Conservation (phyloP, 2,329 filamentous ascomycete genomes). For the Chaetomiaceae sp. region DNA sequence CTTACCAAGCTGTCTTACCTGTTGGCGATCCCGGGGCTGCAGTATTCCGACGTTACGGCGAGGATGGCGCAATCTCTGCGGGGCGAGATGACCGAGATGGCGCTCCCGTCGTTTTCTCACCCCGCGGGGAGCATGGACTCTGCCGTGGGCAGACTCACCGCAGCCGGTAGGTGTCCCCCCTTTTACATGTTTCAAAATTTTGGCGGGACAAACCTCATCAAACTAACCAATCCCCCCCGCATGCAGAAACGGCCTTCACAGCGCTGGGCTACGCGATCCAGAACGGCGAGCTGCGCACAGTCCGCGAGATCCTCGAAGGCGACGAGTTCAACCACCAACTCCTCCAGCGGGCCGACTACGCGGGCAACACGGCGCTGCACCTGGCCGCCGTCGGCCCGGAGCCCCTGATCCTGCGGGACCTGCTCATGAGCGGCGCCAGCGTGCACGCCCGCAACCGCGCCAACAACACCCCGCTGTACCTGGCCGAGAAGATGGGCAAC, state of each 20-base stretch:
- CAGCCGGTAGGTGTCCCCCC: slow-evolving; percentile 24
- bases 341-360: slow-evolving; percentile 72
- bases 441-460: slow-evolving; percentile 62
- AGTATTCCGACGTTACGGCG: slow-evolving; percentile 59
- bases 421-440: slow-evolving; percentile 58
- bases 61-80: slow-evolving; percentile 71
- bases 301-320: slow-evolving; percentile 61
- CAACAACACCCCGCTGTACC: slow-evolving; percentile 61
- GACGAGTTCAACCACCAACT: slow-evolving; percentile 53
- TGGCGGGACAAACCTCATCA: not conserved
- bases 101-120: slow-evolving; percentile 70
- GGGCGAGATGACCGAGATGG: slow-evolving; percentile 78
- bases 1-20: slow-evolving; percentile 88
- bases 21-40: slow-evolving; percentile 62
- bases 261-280: slow-evolving; percentile 76
- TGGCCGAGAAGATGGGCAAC: slow-evolving; percentile 56
- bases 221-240: not conserved
- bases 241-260: slow-evolving; percentile 59
- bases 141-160: slow-evolving; percentile 40
- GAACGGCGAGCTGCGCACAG: slow-evolving; percentile 61
- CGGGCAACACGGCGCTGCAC: slow-evolving; percentile 67
- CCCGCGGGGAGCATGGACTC: slow-evolving; percentile 52
- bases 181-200: not conserved
- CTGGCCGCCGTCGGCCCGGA: slow-evolving; percentile 53
- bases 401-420: slow-evolving; percentile 51